Base-by-base conservation (phyloP, 345 rosid genomes). In the Eucalyptus paniculata region DNA sequence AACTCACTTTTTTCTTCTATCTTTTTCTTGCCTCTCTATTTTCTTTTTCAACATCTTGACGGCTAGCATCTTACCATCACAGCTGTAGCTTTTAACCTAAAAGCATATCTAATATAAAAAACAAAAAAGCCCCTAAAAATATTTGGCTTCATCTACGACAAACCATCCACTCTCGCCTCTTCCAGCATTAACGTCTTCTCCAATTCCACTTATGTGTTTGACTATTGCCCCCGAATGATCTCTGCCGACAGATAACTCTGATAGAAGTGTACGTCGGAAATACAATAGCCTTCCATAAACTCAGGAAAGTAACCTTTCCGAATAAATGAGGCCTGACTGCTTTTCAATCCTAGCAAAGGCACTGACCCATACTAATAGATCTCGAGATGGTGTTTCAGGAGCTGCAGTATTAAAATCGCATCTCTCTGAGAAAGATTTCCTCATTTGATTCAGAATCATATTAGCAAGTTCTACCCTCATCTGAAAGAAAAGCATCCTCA, bases 231-330 rank as follows among this genome's bases (percentile, higher is more conserved):
- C 89, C 2, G 94, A 91, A 17, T 90, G 89, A 87, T 92, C 93
- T 89, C 90, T 90, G 87, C 93, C 96, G 30, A 69, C 54, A 50
- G 97, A 91, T 86, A 95, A 90, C 91, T 93, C 97, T 88, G 99
- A 92, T 62, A 89, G 90, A 58, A 89, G 88, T 90, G 87, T 62
- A 94, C 93, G 86, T 96, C 95, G 53, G 98, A 90, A 83, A 94
- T 67, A 92, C 95, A 96, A 92, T 97, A 96, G 91, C 97, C 91
- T 92, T 98, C 99, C 87, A 97, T 95, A 88, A 96, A 86, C 92
- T 97, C 98, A 87, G 98, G 98, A 45, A 92, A 88, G 82, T 87
- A 83, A 91, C 91, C 93, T 85, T 88, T 91, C 86, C 92, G 93
- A 53, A 93, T 90, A 89, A 90, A 95, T 80, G 95, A 92, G 90